Conservation (phyloP, 2,329 filamentous ascomycete species). For the Microsporum audouinii region DNA sequence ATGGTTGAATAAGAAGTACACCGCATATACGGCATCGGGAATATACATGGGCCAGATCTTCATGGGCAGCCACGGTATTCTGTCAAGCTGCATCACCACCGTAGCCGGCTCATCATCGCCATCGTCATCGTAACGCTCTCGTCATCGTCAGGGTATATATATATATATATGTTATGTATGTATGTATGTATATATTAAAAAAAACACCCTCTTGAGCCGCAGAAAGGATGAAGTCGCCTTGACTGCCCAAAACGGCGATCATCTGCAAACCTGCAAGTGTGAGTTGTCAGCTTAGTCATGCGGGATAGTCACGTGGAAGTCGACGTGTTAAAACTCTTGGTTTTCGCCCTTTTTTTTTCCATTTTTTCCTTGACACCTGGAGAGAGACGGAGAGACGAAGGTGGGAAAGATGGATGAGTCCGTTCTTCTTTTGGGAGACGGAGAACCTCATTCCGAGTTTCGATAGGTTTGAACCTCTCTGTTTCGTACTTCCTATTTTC, state of each 20-base stretch:
- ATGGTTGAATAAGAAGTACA: no score
- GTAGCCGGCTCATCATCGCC: neutral
- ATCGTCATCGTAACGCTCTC: neutral
- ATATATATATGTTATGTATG: no score
- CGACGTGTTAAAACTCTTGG: neutral
- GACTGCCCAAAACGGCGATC: conserved; percentile 1
- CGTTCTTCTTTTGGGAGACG: neutral
- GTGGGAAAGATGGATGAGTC: neutral
- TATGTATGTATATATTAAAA: no score
- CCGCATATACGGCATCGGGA: no score
- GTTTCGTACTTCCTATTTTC: neutral
- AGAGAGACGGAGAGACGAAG: neutral
- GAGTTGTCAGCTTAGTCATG: neutral
- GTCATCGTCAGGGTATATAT: neutral
- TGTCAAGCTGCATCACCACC: neutral
- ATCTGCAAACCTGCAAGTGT: neutral
- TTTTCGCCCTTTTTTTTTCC: neutral
- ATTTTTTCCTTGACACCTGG: neutral
- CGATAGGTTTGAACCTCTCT: neutral
- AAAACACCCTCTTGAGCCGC: neutral
- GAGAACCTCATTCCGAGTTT: neutral
- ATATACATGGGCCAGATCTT: neutral
- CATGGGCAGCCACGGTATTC: neutral
- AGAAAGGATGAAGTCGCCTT: neutral
- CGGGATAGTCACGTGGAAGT: neutral